phyloP scores from a whole-genome alignment of 768 basidiomycete species.

The Serendipita sp. region DNA sequence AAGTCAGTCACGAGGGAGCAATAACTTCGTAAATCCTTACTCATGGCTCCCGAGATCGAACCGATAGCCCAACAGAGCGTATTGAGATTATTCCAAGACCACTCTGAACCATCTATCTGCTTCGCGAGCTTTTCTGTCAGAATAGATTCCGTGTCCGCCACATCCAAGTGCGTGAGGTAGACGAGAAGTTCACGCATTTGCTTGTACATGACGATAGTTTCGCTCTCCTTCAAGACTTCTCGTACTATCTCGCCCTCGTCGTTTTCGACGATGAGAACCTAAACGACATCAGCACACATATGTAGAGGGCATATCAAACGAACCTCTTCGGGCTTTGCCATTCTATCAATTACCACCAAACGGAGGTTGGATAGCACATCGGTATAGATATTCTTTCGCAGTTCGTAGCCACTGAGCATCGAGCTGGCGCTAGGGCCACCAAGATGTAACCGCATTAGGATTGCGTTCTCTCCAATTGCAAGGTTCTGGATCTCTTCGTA shows the following conservation, averaged over 20 bases:
- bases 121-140: slow-evolving; percentile 93
- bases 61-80: slow-evolving; percentile 99
- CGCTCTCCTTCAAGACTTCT: slow-evolving; percentile 97
- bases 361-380: slow-evolving; percentile 90
- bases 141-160: slow-evolving; percentile 90
- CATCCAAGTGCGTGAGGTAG: slow-evolving; percentile 94
- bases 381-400: slow-evolving; percentile 88
- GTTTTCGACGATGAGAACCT: slow-evolving; percentile 98
- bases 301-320: slow-evolving; percentile 14
- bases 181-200: slow-evolving; percentile 96
- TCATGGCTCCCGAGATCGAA: slow-evolving; percentile 98
- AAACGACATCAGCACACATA: not conserved
- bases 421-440: slow-evolving; percentile 50
- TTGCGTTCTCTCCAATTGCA: slow-evolving; percentile 71
- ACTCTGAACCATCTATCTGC: slow-evolving; percentile 94
- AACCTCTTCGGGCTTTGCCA: slow-evolving; percentile 99
- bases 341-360: slow-evolving; percentile 91
- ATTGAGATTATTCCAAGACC: slow-evolving; percentile 99
- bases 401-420: slow-evolving; percentile 59
- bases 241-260: slow-evolving; percentile 99
- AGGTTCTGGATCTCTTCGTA: slow-evolving; percentile 94
- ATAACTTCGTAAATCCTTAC: slow-evolving; percentile 32
- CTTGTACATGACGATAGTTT: slow-evolving; percentile 98
- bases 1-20: not conserved
- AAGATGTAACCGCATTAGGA: slow-evolving; percentile 80